These are phyloP conservation scores for Mentha longifolia DNA, from an alignment of 257 asterid species.

Conservation along the genomic window DNA sequence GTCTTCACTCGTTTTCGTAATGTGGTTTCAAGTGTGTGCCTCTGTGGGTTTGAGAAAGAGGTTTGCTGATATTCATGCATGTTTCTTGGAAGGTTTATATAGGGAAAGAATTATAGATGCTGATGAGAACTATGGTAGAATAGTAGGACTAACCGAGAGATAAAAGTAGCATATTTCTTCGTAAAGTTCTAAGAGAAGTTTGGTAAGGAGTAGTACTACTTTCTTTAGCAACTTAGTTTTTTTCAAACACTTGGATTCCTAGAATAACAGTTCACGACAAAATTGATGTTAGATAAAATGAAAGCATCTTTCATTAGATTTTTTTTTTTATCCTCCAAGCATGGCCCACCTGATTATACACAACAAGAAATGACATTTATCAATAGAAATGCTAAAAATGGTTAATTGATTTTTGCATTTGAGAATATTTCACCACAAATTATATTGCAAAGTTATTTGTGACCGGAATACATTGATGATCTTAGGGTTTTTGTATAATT, in stretches of 20 bases:
- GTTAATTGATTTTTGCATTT: no score
- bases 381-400: no score
- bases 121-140: background rate
- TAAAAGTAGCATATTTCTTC: background rate
- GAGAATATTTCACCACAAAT: no score
- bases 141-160: conserved; percentile 17
- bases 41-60: background rate
- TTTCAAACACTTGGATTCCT: no score
- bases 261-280: background rate
- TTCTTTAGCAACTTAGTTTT: background rate
- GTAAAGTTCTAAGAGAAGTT: background rate
- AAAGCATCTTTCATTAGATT: no score
- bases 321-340: background rate
- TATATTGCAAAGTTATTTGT: no score
- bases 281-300: background rate
- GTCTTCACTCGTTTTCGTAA: background rate
- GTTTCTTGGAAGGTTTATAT: conserved; percentile 35
- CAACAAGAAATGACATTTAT: no score
- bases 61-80: conserved; percentile 10
- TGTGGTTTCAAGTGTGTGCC: background rate
- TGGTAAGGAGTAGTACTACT: background rate
- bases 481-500: no score
- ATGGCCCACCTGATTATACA: no score
- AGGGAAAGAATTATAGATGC: background rate
- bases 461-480: no score